Conservation (phyloP, 306 rosid species). For the Adenanthera pavonina region DNA sequence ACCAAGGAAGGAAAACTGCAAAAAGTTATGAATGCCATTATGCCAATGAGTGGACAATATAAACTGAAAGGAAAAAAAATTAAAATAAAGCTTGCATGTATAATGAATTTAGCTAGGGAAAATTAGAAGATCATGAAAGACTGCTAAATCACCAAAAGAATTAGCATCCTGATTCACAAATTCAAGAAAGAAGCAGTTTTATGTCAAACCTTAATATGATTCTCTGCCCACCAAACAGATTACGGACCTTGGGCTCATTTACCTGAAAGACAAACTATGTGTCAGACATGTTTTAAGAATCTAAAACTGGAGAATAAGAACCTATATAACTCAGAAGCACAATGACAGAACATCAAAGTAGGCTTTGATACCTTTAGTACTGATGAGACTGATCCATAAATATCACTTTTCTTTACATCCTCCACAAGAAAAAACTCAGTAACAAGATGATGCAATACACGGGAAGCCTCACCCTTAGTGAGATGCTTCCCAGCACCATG, state of each 20-base stretch:
- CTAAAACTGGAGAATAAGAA: constrained; percentile 25
- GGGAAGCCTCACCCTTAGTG: constrained; percentile 91
- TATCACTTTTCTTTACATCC: constrained; percentile 93
- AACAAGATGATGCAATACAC: constrained; percentile 89
- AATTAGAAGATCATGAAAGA: constrained; percentile 24
- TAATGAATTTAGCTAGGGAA: constrained; percentile 29
- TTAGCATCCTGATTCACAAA: constrained; percentile 23
- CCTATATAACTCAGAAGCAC: constrained; percentile 23
- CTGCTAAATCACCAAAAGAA: constrained; percentile 25
- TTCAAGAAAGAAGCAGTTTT: constrained; percentile 42
- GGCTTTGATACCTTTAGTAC: constrained; percentile 66
- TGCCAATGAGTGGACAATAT: constrained; percentile 29
- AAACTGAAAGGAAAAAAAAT: not conserved
- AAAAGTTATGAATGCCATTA: constrained; percentile 33
- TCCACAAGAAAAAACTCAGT: constrained; percentile 74
- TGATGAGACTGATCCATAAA: constrained; percentile 93
- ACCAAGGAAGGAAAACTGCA: constrained; percentile 71
- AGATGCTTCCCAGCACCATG: constrained; percentile 95
- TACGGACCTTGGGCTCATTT: constrained; percentile 57
- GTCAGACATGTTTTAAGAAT: constrained; percentile 29
- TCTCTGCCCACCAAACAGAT: constrained; percentile 60
- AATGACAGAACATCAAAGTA: constrained; percentile 13
- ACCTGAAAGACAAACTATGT: constrained; percentile 57
- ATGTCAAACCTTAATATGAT: constrained; percentile 69
- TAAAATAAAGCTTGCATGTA: constrained; percentile 20